A percentile compares a stretch with the other conserved stretches of the same genome.
Conservation (phyloP, 345 rosid genomes). For the Diplotaxis tenuifolia region DNA sequence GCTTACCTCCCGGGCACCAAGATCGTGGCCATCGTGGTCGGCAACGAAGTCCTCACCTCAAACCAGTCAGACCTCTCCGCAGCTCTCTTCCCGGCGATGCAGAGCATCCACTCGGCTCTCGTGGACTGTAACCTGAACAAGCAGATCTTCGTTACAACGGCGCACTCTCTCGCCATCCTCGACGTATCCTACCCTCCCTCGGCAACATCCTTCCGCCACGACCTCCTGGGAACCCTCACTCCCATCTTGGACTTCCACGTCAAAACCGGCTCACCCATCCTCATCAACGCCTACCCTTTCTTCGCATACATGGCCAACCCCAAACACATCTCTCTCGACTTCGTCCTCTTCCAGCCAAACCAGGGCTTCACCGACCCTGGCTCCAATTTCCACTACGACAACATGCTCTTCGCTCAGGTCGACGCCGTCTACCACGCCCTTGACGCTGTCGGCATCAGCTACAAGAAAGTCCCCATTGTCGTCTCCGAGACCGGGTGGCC, state of each 20-base stretch:
- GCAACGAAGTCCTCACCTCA: slow-evolving; percentile 81
- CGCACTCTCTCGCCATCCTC: slow-evolving; percentile 75
- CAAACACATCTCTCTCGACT: slow-evolving; percentile 66
- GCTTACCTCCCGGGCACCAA: slow-evolving; percentile 78
- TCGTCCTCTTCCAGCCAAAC: slow-evolving; percentile 77
- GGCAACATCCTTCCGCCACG: slow-evolving; percentile 70
- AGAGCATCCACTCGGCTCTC: slow-evolving; percentile 65
- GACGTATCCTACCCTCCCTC: slow-evolving; percentile 89
- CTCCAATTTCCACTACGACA: slow-evolving; percentile 73
- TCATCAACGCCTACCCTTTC: slow-evolving; percentile 94
- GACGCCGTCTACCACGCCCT: slow-evolving; percentile 85
- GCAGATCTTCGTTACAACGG: slow-evolving; percentile 77
- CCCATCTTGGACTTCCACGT: slow-evolving; percentile 67
- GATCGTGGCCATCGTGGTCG: slow-evolving; percentile 76
- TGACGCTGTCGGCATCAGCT: slow-evolving; percentile 44
- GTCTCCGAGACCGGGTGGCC: slow-evolving; percentile 99
- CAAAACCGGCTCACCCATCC: slow-evolving; percentile 67
- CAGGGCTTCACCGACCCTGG: slow-evolving; percentile 69
- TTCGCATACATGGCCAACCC: slow-evolving; percentile 88
- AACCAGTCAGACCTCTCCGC: slow-evolving; percentile 61
- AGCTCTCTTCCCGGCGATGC: slow-evolving; percentile 79
- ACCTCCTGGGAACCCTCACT: slow-evolving; percentile 54
- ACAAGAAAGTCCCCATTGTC: slow-evolving; percentile 63
- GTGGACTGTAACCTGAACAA: slow-evolving; percentile 61
- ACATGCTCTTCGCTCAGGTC: slow-evolving; percentile 95